phyloP scores from a whole-genome alignment of 2,329 filamentous ascomycete species.

The Huntiella moniliformis region DNA sequence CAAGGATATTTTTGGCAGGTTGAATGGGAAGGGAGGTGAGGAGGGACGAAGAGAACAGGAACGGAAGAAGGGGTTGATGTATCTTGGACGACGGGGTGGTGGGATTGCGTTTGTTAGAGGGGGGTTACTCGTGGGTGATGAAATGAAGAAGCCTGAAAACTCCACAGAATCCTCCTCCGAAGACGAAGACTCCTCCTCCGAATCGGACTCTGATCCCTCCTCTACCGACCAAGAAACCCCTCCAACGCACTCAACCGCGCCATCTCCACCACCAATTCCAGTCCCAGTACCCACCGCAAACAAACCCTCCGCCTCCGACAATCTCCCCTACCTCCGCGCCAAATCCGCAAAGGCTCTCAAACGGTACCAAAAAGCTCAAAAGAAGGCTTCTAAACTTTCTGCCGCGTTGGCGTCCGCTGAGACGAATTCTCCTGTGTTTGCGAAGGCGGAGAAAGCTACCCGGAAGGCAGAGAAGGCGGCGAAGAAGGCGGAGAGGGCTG shows the following conservation, averaged over 20 bases:
- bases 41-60: conserved; percentile 37
- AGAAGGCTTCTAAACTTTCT: background rate
- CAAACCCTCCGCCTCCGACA: background rate
- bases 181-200: background rate
- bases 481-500: conserved; percentile 7
- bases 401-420: background rate
- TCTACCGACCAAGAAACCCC: background rate
- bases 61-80: conserved; percentile 52
- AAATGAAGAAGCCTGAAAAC: conserved; percentile 13
- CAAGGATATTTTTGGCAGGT: conserved; percentile 63
- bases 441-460: conserved; percentile 3
- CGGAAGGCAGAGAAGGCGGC: conserved; percentile 9
- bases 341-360: too few species aligned
- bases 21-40: conserved; percentile 73
- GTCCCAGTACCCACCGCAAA: background rate
- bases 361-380: background rate
- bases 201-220: background rate
- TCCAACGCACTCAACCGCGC: conserved; percentile 6
- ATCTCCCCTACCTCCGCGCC: background rate
- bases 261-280: conserved; percentile 7
- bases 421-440: background rate
- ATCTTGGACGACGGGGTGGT: conserved; percentile 50
- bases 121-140: conserved; percentile 36
- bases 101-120: conserved; percentile 72
- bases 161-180: background rate